Percentiles rank a stretch among this genome's conserved stretches.
phyloP scores from a whole-genome alignment of 805 yeast species.

The Candida manassasensis region DNA sequence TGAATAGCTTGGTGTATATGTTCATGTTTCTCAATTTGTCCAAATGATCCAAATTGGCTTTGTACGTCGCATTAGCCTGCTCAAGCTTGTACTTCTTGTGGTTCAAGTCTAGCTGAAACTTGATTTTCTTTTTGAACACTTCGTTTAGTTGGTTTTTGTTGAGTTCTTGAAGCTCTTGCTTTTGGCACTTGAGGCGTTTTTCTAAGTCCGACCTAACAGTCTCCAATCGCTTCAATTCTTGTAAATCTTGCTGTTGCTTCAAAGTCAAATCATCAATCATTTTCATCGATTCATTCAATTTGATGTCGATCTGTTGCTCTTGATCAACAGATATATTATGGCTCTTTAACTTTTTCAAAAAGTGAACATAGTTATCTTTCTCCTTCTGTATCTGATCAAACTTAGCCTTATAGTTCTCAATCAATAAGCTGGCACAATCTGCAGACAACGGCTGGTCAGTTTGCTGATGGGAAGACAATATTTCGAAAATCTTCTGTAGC shows the following conservation, averaged over 20 bases:
- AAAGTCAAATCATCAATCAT: slow-evolving; percentile 44
- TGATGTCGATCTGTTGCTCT: slow-evolving; percentile 14
- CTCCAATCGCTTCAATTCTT: slow-evolving; percentile 37
- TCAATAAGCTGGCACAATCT: slow-evolving; percentile 71
- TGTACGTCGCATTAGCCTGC: slow-evolving; percentile 59
- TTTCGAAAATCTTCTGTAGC: slow-evolving; percentile 62
- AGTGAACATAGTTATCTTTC: slow-evolving; percentile 70
- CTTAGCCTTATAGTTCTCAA: slow-evolving; percentile 59
- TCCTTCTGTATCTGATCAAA: slow-evolving; percentile 73
- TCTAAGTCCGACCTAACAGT: slow-evolving; percentile 41
- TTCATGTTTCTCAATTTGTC: slow-evolving; percentile 72
- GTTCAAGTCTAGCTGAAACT: slow-evolving; percentile 48
- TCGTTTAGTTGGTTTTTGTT: slow-evolving; percentile 43
- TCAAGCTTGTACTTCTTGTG: slow-evolving; percentile 53
- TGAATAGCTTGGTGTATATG: slow-evolving; percentile 77
- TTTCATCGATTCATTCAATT: slow-evolving; percentile 40
- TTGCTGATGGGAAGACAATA: slow-evolving; percentile 63
- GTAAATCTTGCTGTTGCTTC: slow-evolving; percentile 30
- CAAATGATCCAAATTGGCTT: slow-evolving; percentile 56
- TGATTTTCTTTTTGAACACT: slow-evolving; percentile 48
- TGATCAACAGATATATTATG: slow-evolving; percentile 6
- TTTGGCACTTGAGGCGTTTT: slow-evolving; percentile 42
- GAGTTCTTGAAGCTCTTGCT: slow-evolving; percentile 28
- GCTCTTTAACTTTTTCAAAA: slow-evolving; percentile 61
- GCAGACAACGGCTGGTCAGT: slow-evolving; percentile 81